phyloP scores from a whole-genome alignment of 176 grass and related monocot species.

The Triticum urartu region DNA sequence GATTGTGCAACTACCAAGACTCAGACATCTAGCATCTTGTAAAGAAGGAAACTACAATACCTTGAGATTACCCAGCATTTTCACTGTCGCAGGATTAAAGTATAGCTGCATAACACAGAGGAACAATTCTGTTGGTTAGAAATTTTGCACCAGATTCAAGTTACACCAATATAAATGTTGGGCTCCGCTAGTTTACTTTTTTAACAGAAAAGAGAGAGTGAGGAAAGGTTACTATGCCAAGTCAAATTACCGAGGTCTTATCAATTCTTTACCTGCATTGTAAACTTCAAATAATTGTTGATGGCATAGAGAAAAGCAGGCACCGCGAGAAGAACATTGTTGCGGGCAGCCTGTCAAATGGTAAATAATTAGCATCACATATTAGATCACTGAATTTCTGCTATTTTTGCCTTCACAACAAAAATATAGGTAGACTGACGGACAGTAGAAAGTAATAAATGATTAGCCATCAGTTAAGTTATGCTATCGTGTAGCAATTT shows the following conservation, averaged over 20 bases:
- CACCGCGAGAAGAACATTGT: conserved; percentile 89
- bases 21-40: conserved; percentile 4
- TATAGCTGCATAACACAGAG: conserved; percentile 72
- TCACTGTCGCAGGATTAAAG: conserved; percentile 97
- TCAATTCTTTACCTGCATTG: conserved; percentile 83
- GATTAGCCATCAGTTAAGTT: conserved; percentile 5
- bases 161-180: conserved; percentile 15
- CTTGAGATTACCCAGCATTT: conserved; percentile 98
- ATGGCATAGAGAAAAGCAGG: conserved; percentile 98
- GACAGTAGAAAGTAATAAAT: conserved; percentile 8
- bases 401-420: background rate
- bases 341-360: conserved; percentile 72
- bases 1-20: background rate
- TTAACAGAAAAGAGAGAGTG: background rate
- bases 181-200: conserved; percentile 10
- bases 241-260: conserved; percentile 2
- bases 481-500: conserved; percentile 12
- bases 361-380: conserved; percentile 25
- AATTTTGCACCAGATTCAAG: conserved; percentile 22
- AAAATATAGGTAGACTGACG: background rate
- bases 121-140: conserved; percentile 36
- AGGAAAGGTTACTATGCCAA: background rate
- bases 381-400: background rate
- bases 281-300: conserved; percentile 98
- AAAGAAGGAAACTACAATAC: conserved; percentile 25